Evolutionary conservation across 768 basidiomycete genomes (phyloP).

Genomic region (Mycena olivaceomarginata): DNA sequence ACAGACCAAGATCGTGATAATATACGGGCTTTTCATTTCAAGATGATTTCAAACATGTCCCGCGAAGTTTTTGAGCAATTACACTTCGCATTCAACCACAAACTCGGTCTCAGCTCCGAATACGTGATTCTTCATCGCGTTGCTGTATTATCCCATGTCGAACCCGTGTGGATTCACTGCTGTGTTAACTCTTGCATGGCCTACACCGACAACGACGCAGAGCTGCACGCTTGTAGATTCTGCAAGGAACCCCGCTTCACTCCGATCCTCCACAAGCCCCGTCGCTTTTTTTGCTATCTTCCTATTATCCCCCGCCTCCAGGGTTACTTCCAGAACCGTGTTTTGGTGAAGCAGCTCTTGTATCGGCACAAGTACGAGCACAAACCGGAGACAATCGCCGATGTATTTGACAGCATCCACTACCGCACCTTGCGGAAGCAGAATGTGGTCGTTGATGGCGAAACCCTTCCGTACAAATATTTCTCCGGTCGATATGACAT

Average conservation of each 20-base stretch:
- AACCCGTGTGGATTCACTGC: slow-evolving; percentile 52
- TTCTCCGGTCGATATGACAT: slow-evolving; percentile 52
- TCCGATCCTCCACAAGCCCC: slow-evolving; percentile 16
- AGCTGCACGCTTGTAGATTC: slow-evolving; percentile 39
- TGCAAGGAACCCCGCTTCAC: slow-evolving; percentile 45
- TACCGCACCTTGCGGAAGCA: not conserved
- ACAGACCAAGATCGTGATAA: too few relatives aligned
- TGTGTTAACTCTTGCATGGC: slow-evolving; percentile 57
- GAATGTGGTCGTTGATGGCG: slow-evolving; percentile 52
- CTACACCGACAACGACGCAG: slow-evolving; percentile 48
- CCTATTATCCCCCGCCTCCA: slow-evolving; percentile 54
- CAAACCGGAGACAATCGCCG: slow-evolving; percentile 44
- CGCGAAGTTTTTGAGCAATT: slow-evolving; percentile 39
- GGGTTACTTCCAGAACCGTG: slow-evolving; percentile 42
- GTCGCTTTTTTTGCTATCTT: slow-evolving; percentile 49
- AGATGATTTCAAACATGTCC: slow-evolving; percentile 44
- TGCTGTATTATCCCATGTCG: slow-evolving; percentile 48
- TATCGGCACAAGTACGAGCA: slow-evolving; percentile 42
- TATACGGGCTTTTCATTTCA: not conserved
- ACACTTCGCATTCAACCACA: slow-evolving; percentile 40
- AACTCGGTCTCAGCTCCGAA: slow-evolving; percentile 42
- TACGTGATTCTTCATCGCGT: slow-evolving; percentile 39
- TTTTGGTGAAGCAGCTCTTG: slow-evolving; percentile 27
- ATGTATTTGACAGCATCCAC: slow-evolving; percentile 60
- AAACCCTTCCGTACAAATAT: slow-evolving; percentile 45